Percentiles rank a stretch among this genome's conserved stretches.
phyloP scores from a whole-genome alignment of 768 basidiomycete genomes.

The Pholiota molesta region DNA sequence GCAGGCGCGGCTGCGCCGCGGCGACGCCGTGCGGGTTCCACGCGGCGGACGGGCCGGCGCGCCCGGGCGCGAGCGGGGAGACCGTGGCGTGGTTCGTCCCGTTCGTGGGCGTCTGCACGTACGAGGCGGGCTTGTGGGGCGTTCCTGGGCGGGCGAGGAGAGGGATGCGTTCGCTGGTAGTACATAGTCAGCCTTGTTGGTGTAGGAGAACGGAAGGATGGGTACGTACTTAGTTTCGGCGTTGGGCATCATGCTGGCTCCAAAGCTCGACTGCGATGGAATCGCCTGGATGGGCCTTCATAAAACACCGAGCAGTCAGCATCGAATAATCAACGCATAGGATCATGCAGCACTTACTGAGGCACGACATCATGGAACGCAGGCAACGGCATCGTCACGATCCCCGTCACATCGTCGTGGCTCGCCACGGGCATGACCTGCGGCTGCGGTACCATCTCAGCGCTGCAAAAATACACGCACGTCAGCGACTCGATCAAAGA shows the following conservation, averaged over 20 bases:
- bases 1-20: constrained; percentile 17
- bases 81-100: constrained; percentile 18
- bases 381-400: constrained; percentile 46
- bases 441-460: constrained; percentile 18
- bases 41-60: constrained; percentile 14
- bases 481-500: background rate
- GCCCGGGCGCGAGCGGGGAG: constrained; percentile 14
- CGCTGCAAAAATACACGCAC: constrained; percentile 13
- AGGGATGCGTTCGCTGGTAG: constrained; percentile 25
- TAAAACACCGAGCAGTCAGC: background rate
- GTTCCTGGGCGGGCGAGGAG: constrained; percentile 21
- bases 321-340: background rate
- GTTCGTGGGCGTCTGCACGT: constrained; percentile 11
- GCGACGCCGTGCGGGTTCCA: constrained; percentile 25
- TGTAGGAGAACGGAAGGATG: background rate
- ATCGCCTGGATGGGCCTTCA: constrained; percentile 25
- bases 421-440: constrained; percentile 22
- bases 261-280: constrained; percentile 25
- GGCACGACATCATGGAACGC: constrained; percentile 42
- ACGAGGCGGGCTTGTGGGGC: constrained; percentile 16
- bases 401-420: constrained; percentile 28
- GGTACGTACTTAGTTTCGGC: constrained; percentile 34
- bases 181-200: background rate
- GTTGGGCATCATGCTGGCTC: constrained; percentile 7
- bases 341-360: constrained; percentile 19